These are phyloP conservation scores for Saraca asoca DNA, from an alignment of 331 rosid species.

Conservation along the genomic window DNA sequence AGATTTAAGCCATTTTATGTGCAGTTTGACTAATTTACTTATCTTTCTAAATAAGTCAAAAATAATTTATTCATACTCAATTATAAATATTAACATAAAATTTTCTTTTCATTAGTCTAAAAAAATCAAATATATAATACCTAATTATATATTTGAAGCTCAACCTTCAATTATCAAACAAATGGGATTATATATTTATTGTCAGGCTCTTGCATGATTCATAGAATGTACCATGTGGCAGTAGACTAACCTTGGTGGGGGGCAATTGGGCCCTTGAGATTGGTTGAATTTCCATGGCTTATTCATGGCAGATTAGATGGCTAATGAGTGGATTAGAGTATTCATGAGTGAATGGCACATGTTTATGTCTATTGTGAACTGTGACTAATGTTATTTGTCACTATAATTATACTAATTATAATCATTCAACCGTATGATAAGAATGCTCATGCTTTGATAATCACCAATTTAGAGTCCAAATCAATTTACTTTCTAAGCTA, in stretches of 20 bases:
- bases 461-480: slow-evolving; percentile 25
- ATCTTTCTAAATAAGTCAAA: no score
- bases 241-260: slow-evolving; percentile 38
- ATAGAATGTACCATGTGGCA: slow-evolving; percentile 25
- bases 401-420: slow-evolving; percentile 35
- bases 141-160: no score
- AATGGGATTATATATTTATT: background rate
- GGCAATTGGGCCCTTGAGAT: slow-evolving; percentile 36
- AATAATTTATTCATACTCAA: no score
- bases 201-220: slow-evolving; percentile 33
- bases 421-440: slow-evolving; percentile 36
- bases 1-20: no score
- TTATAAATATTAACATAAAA: no score
- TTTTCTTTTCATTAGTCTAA: no score
- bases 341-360: slow-evolving; percentile 58
- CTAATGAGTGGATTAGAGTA: slow-evolving; percentile 45
- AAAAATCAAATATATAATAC: no score
- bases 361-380: slow-evolving; percentile 47
- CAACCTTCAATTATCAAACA: no score
- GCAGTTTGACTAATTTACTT: no score
- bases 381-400: slow-evolving; percentile 26
- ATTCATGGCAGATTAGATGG: slow-evolving; percentile 36
- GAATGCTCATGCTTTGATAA: slow-evolving; percentile 37
- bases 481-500: background rate
- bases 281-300: slow-evolving; percentile 31